These are phyloP conservation scores for Chenopodium formosanum DNA, from an alignment of 148 eudicot species.

Conservation along the genomic window DNA sequence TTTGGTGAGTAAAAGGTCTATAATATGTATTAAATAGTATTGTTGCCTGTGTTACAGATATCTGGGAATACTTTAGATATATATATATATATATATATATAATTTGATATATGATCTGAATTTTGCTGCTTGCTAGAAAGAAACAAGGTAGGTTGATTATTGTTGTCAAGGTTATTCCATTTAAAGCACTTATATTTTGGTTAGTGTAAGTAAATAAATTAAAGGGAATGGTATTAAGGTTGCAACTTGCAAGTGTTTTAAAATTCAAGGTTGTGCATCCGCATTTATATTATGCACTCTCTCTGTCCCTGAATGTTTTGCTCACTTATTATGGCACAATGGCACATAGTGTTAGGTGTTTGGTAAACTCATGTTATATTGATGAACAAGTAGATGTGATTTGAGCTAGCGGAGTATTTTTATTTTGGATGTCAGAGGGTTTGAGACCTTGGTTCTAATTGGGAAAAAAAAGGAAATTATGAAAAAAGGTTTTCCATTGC, in stretches of 20 bases:
- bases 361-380: too few species aligned
- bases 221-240: not conserved
- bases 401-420: too few species aligned
- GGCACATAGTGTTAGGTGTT: too few species aligned
- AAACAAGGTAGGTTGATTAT: not conserved
- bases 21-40: not conserved
- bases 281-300: not conserved
- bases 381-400: too few species aligned
- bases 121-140: not conserved
- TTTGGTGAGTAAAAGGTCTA: conserved; percentile 62
- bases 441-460: too few species aligned
- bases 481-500: too few species aligned
- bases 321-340: too few species aligned
- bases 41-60: conserved; percentile 9
- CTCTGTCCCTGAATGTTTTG: too few species aligned
- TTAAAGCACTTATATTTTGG: not conserved
- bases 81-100: too few species aligned
- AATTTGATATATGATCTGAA: not conserved
- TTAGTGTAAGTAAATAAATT: not conserved
- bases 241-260: not conserved
- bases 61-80: not conserved
- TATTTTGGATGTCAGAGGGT: too few species aligned
- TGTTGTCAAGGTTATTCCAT: not conserved
- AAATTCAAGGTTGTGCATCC: not conserved
- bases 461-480: too few species aligned